A percentile compares a stretch with the other conserved stretches of the same genome.
These are phyloP conservation scores for Globisporangium rhizosaccharum DNA, from an alignment of 352 stramenopile species.

Conservation along the genomic window DNA sequence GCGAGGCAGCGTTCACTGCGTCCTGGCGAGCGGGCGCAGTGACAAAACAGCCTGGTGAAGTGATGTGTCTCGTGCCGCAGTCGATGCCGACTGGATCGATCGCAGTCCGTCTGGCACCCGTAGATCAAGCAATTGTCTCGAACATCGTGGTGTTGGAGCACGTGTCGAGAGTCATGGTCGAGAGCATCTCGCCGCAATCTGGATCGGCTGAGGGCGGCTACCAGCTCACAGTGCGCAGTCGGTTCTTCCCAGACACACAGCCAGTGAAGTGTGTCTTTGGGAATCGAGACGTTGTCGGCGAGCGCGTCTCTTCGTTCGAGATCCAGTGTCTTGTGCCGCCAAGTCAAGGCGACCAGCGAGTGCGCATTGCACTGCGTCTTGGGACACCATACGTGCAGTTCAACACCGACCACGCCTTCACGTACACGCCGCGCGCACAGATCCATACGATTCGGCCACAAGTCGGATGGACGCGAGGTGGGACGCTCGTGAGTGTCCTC, in stretches of 20 bases:
- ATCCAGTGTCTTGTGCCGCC: conserved; percentile 15
- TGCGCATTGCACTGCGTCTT: conserved; percentile 12
- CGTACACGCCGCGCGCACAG: conserved; percentile 11
- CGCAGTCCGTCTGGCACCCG: conserved; percentile 6
- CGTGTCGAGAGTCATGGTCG: conserved; percentile 6
- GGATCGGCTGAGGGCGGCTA: conserved; percentile 19
- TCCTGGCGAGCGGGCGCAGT: not conserved
- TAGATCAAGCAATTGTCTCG: conserved; percentile 1
- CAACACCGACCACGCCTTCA: conserved; percentile 9
- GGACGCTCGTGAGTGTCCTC: conserved; percentile 22
- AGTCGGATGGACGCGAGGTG: conserved; percentile 31
- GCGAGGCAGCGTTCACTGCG: not conserved
- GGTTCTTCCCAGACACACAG: conserved; percentile 11
- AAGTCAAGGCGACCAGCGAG: not conserved
- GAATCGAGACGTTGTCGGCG: conserved; percentile 7
- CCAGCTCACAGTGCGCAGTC: conserved; percentile 13
- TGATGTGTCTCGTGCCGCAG: conserved; percentile 1
- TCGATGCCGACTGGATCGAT: conserved; percentile 10
- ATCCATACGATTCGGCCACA: conserved; percentile 21
- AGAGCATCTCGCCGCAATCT: conserved; percentile 3
- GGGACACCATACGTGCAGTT: not conserved
- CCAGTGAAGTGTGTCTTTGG: conserved; percentile 16
- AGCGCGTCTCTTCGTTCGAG: conserved; percentile 10
- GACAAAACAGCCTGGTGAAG: not conserved
- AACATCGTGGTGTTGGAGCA: conserved; percentile 21